These are phyloP conservation scores for Russula brevipes DNA, from an alignment of 768 basidiomycete genomes.

Conservation along the genomic window DNA sequence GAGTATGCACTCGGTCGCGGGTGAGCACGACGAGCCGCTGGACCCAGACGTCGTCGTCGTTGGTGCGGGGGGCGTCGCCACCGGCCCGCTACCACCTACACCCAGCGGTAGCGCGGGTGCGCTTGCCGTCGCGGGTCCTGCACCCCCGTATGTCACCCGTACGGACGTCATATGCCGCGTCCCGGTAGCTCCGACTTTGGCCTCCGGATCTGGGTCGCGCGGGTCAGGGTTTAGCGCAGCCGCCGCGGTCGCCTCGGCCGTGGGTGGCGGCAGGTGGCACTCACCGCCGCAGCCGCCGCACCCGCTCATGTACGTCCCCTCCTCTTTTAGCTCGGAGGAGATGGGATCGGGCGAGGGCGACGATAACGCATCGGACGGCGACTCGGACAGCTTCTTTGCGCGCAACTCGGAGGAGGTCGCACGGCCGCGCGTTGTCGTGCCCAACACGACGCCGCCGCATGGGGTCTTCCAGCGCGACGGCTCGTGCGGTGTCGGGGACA, in stretches of 20 bases:
- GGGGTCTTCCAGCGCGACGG: neutral
- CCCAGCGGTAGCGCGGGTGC: slow-evolving; percentile 21
- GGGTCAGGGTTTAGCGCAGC: neutral
- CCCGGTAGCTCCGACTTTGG: neutral
- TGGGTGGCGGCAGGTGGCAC: slow-evolving; percentile 2
- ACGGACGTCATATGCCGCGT: slow-evolving; percentile 1
- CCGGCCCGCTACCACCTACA: slow-evolving; percentile 17
- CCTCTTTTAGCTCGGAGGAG: slow-evolving; percentile 20
- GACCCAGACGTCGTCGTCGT: slow-evolving; percentile 24
- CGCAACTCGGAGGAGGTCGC: slow-evolving; percentile 22
- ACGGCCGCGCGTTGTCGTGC: slow-evolving; percentile 4
- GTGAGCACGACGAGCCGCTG: slow-evolving; percentile 21
- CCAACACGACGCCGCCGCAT: neutral
- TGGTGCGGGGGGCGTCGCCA: slow-evolving; percentile 24
- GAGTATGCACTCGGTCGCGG: slow-evolving; percentile 22
- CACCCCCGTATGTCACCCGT: neutral
- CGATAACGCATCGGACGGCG: slow-evolving; percentile 12
- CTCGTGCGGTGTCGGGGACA: neutral
- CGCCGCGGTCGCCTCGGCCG: neutral
- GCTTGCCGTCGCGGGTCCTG: slow-evolving; percentile 1
- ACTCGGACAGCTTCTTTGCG: slow-evolving; percentile 26
- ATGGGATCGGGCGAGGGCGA: neutral
- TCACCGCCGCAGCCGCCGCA: slow-evolving; percentile 8
- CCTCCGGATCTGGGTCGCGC: neutral
- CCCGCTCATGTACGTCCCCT: slow-evolving; percentile 17